Base-by-base conservation (phyloP, 2,329 filamentous ascomycete genomes). In the Fusarium nisikadoi region DNA sequence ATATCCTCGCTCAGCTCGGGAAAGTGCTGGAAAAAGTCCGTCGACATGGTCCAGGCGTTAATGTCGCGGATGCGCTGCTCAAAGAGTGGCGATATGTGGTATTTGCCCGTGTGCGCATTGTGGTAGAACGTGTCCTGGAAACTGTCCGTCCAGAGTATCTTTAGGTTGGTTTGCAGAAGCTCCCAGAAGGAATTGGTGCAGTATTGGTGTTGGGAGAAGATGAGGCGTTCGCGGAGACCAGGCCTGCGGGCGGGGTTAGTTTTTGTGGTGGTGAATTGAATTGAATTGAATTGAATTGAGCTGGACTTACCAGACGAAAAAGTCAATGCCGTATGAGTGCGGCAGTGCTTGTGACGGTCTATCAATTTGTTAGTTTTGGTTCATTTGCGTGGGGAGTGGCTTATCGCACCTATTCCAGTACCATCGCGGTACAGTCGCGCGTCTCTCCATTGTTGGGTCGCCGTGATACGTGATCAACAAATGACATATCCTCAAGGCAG, bases 1-100 rank as follows among this genome's bases (percentile, higher is more conserved):
- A 79, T 79, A 31, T 89, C 78, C 9, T 68, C 71, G 6, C 43
- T 68, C 17, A 79, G 65, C 36, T 79, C 78, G 3, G 78, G 78
- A 5, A 76, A 79, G 7, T 67, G 68, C 1, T 46, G 31, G 29
- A 79, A 79, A 45, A 79, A 74, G 20, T 80, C 78, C 1, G 52
- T 25, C 5, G 64, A 68, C 78, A 79, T 78, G 2, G 77, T 77
- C 78, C 78, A 79, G 1, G 70, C 41, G 20, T 77, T 77, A 12
- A 79, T 75, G n/a, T 80, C 76, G 17, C 65, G 52, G 8, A 80
- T 71, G 10, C 74, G 62, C 11, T 71, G 46, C 25, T 79, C 75
- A 11, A 80, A 79, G 0, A 67, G n/a, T 3, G 71, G 71, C 1
- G 76, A 75, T 14, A 79, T 49, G 2, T 73, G 65, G 43, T 75